Conservation (phyloP, 2,329 filamentous ascomycete species). For the Calonectria pseudoturangicola region DNA sequence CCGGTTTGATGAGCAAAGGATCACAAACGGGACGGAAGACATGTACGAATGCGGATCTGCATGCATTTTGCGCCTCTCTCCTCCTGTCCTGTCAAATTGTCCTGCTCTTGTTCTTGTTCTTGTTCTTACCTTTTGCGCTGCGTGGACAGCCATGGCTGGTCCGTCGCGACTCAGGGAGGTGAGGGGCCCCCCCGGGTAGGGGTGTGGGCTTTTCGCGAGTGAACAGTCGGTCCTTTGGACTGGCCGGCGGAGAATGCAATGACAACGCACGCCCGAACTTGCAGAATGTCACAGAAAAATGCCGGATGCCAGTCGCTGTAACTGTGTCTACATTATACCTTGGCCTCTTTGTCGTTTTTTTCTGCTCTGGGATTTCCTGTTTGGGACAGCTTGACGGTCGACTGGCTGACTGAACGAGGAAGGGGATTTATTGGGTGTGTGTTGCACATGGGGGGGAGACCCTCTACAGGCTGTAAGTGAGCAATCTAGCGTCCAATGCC, state of each 20-base stretch:
- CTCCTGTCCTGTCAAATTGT: constrained; percentile 20
- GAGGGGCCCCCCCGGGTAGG: constrained; percentile 17
- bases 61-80: constrained; percentile 29
- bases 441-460: constrained; percentile 23
- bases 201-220: constrained; percentile 28
- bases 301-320: constrained; percentile 18
- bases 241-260: constrained; percentile 50
- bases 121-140: constrained; percentile 37
- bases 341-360: constrained; percentile 25
- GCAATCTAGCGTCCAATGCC: constrained; percentile 26
- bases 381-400: not conserved
- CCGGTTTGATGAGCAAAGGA: constrained; percentile 9
- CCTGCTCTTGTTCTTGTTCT: constrained; percentile 19
- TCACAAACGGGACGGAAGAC: constrained; percentile 28
- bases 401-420: constrained; percentile 1
- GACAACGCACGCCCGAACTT: constrained; percentile 54
- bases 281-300: constrained; percentile 36
- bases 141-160: constrained; percentile 50
- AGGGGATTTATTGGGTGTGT: constrained; percentile 24
- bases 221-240: constrained; percentile 38
- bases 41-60: constrained; percentile 38
- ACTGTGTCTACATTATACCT: constrained; percentile 7
- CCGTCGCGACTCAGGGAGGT: constrained; percentile 23
- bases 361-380: constrained; percentile 9
- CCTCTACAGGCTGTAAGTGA: constrained; percentile 18